Evolutionary conservation across 2,329 filamentous ascomycete genomes (phyloP), one percentile per base, ranked within the genome.

Genomic region (Ascochyta viciae-villosae): DNA sequence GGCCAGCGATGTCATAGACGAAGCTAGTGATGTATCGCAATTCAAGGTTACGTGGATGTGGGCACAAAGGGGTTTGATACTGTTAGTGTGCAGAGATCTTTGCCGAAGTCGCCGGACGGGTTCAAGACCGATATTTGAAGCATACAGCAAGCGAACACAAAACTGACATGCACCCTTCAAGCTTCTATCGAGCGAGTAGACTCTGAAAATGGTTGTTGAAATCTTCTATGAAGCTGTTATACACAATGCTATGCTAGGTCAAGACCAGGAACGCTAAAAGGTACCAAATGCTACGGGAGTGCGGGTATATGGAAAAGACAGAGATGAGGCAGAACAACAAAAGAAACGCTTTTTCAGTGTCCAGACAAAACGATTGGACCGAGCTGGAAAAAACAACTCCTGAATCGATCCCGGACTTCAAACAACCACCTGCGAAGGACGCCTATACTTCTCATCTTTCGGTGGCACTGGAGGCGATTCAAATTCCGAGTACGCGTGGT

Each of bases 401-500:
- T 33, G 24, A 10, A n/a, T 9, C n/a, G 24, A 45, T 19, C 5
- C 3, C 33, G 23, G 29, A 10, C 37, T 26, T 3, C 38, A 23
- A 10, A 46, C 19, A 19, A 37, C 42, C 3, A 24, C 31, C 16
- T 41, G 22, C 4, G 53, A 46, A 10, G 38, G 40, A 24, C 42
- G 50, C 19, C 46, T 60, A 23, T 61, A 61, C 42, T 57, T 58
- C 34, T 58, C 52, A 26, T 62, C 59, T 26, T 59, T 62, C 4
- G 56, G 43, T 2, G 63, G 63, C 27, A 63, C 50, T 7, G 63
- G 59, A 13, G 63, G 63, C 5, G 58, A 33, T 5, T 60, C 53
- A 5, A 57, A 33, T 5, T 60, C 53, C 2, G 46, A 52, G 23
- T 56, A 55, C 39, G 49, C 35, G 34, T 57, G 43, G 12, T 47